Conservation (phyloP, 1,139 yeast species). For the Diutina scorzettiae region DNA sequence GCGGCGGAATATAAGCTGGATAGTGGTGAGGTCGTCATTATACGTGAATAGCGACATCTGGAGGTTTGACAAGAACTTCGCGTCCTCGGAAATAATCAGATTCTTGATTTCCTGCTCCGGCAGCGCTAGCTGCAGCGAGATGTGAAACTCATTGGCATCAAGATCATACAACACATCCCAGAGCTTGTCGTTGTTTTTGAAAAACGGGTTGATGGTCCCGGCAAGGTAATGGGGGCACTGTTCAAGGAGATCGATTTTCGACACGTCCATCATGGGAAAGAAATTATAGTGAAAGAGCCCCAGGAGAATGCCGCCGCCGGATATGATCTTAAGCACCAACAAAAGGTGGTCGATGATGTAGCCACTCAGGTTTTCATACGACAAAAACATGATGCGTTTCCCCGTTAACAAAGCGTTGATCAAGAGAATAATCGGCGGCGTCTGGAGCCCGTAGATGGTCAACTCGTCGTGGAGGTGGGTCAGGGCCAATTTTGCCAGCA, state of each 20-base stretch:
- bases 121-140: slow-evolving; percentile 8
- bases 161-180: slow-evolving; percentile 54
- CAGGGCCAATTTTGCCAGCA: slow-evolving; percentile 20
- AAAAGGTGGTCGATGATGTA: slow-evolving; percentile 44
- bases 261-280: slow-evolving; percentile 52
- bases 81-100: slow-evolving; percentile 34
- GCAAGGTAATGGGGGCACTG: slow-evolving; percentile 46
- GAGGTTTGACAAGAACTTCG: slow-evolving; percentile 32
- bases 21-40: slow-evolving; percentile 37
- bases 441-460: slow-evolving; percentile 42
- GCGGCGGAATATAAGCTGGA: slow-evolving; percentile 34
- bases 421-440: slow-evolving; percentile 43
- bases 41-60: slow-evolving; percentile 33
- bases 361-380: slow-evolving; percentile 43
- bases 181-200: slow-evolving; percentile 40
- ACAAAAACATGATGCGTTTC: slow-evolving; percentile 40
- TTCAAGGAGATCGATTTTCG: slow-evolving; percentile 44
- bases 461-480: slow-evolving; percentile 23
- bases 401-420: slow-evolving; percentile 50
- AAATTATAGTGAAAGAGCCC: slow-evolving; percentile 38
- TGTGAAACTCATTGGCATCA: slow-evolving; percentile 33
- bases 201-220: slow-evolving; percentile 59
- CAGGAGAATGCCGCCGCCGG: slow-evolving; percentile 48
- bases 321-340: slow-evolving; percentile 39
- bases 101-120: not conserved